A percentile compares a stretch with the other conserved stretches of the same genome.
Evolutionary conservation across 192 early-diverging fungal genomes (phyloP).

Genomic region (Kappamyces sp.): DNA sequence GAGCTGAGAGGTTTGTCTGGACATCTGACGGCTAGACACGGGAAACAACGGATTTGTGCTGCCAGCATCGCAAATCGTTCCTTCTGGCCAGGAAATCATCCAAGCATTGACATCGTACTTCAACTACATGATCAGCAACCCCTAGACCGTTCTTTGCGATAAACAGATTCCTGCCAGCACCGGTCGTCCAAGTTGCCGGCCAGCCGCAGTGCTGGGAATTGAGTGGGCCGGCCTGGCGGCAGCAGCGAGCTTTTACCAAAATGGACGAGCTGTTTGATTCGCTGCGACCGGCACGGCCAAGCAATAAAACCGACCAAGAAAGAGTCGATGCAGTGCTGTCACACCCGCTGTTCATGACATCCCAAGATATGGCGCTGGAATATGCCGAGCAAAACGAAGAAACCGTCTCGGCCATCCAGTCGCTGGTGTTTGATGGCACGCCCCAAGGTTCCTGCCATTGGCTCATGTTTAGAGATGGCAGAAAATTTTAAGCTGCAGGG

Average conservation of each 20-base stretch:
- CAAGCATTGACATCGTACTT: neutral
- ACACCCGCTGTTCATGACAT: slow-evolving; percentile 93
- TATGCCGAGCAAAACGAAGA: slow-evolving; percentile 65
- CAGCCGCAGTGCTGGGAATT: too few species aligned
- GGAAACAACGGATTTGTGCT: slow-evolving; percentile 48
- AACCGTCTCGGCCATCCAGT: slow-evolving; percentile 74
- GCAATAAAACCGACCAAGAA: slow-evolving; percentile 13
- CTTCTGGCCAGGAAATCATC: slow-evolving; percentile 26
- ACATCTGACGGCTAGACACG: neutral
- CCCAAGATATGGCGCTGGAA: slow-evolving; percentile 43
- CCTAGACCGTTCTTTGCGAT: too few species aligned
- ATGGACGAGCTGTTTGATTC: too few species aligned
- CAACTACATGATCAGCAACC: too few species aligned
- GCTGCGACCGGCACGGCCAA: neutral
- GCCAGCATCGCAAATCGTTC: slow-evolving; percentile 49
- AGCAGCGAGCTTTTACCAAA: too few species aligned
- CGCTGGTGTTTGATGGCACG: slow-evolving; percentile 84
- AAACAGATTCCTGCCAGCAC: too few species aligned
- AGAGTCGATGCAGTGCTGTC: slow-evolving; percentile 33
- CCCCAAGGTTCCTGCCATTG: slow-evolving; percentile 65
- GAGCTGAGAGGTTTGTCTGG: slow-evolving; percentile 17
- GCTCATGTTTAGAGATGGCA: slow-evolving; percentile 62
- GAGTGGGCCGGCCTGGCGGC: too few species aligned
- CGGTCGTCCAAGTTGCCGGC: too few species aligned
- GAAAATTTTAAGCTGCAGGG: slow-evolving; percentile 94